Conservation (phyloP, 176 grass and related monocot genomes). For the Paspalum vaginatum region DNA sequence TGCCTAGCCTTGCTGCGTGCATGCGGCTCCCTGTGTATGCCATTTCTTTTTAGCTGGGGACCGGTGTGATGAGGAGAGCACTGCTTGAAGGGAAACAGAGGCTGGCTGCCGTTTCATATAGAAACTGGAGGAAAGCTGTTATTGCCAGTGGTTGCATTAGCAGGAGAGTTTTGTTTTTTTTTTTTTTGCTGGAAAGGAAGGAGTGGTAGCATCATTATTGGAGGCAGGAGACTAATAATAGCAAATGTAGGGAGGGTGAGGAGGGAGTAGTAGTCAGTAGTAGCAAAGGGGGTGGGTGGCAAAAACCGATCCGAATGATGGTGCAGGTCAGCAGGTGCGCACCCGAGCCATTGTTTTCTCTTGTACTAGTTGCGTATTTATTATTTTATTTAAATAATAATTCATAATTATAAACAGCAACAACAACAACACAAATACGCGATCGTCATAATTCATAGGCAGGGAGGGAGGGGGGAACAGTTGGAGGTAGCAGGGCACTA, state of each 20-base stretch:
- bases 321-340: constrained; percentile 10
- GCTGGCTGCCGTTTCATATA: no score
- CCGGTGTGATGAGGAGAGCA: constrained; percentile 4
- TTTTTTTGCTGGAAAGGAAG: neutral
- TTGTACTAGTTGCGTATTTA: no score
- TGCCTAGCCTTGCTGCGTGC: neutral
- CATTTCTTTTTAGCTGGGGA: constrained; percentile 5
- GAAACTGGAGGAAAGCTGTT: constrained; percentile 16
- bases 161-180: neutral
- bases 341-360: neutral
- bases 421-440: neutral
- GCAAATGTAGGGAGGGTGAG: no score
- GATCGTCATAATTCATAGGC: no score
- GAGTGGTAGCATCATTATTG: constrained; percentile 32
- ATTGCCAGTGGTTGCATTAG: constrained; percentile 24
- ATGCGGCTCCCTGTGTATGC: neutral
- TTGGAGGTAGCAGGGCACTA: neutral
- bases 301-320: neutral
- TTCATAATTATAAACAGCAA: neutral
- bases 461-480: neutral
- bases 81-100: no score
- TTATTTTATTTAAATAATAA: no score
- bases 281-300: neutral
- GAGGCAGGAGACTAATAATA: neutral
- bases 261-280: neutral